Percentiles rank a stretch among this genome's conserved stretches.
Evolutionary conservation across 345 rosid genomes (phyloP).

Genomic region (Syzygium jambos): DNA sequence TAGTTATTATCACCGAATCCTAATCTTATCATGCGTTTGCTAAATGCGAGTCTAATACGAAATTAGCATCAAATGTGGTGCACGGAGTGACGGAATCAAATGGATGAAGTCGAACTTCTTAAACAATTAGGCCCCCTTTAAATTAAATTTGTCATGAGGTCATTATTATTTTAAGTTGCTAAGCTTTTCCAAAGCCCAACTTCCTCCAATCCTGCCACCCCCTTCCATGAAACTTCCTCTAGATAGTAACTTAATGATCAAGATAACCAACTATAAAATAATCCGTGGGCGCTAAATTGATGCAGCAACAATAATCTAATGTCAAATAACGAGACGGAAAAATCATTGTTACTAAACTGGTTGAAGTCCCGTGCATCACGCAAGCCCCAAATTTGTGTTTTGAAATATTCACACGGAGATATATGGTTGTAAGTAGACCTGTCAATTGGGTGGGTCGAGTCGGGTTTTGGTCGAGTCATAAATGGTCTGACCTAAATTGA

Average conservation of each 20-base stretch:
- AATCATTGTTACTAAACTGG: not conserved
- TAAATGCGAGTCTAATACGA: too few relatives aligned
- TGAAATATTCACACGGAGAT: not conserved
- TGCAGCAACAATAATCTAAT: not conserved
- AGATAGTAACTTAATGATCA: not conserved
- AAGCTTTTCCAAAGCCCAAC: not conserved
- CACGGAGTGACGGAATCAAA: too few relatives aligned
- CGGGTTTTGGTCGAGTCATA: too few relatives aligned
- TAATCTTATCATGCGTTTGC: not conserved
- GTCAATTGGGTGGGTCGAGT: too few relatives aligned
- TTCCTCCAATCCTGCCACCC: not conserved
- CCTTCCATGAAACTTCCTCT: not conserved
- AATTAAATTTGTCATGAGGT: not conserved
- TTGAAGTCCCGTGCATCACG: accelerated
- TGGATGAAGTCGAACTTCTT: too few relatives aligned
- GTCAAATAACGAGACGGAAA: not conserved
- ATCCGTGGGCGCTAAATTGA: not conserved
- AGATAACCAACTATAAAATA: not conserved
- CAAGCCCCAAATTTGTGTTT: not conserved
- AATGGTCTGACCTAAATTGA: too few relatives aligned
- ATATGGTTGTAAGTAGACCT: too few relatives aligned
- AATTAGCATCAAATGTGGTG: too few relatives aligned
- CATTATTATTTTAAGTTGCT: not conserved
- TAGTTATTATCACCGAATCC: not conserved
- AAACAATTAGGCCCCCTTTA: too few relatives aligned